Percentiles rank a stretch among this genome's conserved stretches.
phyloP scores from a whole-genome alignment of 805 yeast genomes.

The Cyberlindnera americana region DNA sequence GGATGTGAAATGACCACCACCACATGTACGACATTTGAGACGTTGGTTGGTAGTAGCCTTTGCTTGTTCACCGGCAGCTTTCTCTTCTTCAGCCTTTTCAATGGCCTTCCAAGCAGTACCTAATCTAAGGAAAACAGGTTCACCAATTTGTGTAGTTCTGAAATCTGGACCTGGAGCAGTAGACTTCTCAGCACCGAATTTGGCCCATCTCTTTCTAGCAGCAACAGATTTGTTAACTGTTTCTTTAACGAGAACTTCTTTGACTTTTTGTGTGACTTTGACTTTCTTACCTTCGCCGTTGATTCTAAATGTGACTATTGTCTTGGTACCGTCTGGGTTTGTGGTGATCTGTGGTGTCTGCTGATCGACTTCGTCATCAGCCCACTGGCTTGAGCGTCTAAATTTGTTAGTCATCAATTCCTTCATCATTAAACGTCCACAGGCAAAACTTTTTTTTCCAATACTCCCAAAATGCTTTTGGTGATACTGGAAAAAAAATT shows the following conservation, averaged over 20 bases:
- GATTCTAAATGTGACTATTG: conserved; percentile 72
- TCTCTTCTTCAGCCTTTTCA: conserved; percentile 66
- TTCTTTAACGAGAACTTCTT: conserved; percentile 72
- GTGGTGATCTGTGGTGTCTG: conserved; percentile 65
- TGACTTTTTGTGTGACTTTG: conserved; percentile 82
- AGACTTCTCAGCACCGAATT: conserved; percentile 77
- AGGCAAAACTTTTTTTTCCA: no score
- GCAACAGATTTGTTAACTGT: conserved; percentile 84
- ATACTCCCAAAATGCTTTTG: background rate
- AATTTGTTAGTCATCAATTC: background rate
- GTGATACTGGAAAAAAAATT: no score
- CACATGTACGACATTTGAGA: conserved; percentile 83
- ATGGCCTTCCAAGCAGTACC: conserved; percentile 74
- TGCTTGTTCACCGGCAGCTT: conserved; percentile 43
- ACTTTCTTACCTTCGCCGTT: conserved; percentile 80
- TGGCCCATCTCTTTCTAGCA: conserved; percentile 81
- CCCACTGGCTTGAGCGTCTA: conserved; percentile 22
- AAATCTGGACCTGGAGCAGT: conserved; percentile 83
- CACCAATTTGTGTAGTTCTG: conserved; percentile 85
- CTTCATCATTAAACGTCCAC: background rate
- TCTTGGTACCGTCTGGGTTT: conserved; percentile 86
- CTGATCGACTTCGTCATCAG: conserved; percentile 56
- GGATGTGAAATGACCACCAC: conserved; percentile 88
- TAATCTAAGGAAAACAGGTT: conserved; percentile 70
- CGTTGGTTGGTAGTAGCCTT: conserved; percentile 42